Evolutionary conservation across 1,284 basidiomycete genomes (phyloP), one percentile per base, ranked within the genome.

Genomic region (Apiotrichum sp.): DNA sequence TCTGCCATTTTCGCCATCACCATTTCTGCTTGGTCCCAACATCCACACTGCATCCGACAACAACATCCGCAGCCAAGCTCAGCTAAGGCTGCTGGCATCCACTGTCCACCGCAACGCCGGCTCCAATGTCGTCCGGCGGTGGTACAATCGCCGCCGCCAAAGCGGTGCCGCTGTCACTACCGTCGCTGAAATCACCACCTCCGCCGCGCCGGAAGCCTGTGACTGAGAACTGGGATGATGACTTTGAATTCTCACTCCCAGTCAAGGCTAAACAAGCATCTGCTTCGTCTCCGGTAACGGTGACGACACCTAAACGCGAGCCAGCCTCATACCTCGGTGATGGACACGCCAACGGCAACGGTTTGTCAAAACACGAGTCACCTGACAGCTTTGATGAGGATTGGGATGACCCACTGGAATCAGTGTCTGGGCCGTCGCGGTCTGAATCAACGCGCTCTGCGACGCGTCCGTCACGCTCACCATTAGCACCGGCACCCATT

Each of bases 221-320:
- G 32, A 55, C 70, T 13, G 74, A 74, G 59, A 74, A 74, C 55
- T 76, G 74, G 74, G 74, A 76, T 53, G 73, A 76, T 54, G 74
- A 76, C 52, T 76, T 76, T 55, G 70, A 73, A 55, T 76, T 75
- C 43, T 47, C 56, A 33, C n/a, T 58, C 34, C 49, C 59, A 6
- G 13, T 33, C 22, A 49, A 55, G 46, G 34, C 50, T 34, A 53
- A 55, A 44, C n/a, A 31, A 7, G 39, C 35, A 38, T 3, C 16
- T 6, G 31, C 3, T 16, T 36, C 22, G n/a, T 22, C 41, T 7
- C 50, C 40, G 22, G 40, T 42, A 38, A 13, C 36, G 16, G 11
- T 36, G n/a, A 55, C 53, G 33, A 55, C 53, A 38, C 47, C 51
- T 3, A 57, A 57, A 16, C 55, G 50, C 36, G 47, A 50, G 22